A percentile compares a stretch with the other conserved stretches of the same genome.
Evolutionary conservation across 805 yeast genomes (phyloP).

Genomic region (Hanseniaspora clermontiae): DNA sequence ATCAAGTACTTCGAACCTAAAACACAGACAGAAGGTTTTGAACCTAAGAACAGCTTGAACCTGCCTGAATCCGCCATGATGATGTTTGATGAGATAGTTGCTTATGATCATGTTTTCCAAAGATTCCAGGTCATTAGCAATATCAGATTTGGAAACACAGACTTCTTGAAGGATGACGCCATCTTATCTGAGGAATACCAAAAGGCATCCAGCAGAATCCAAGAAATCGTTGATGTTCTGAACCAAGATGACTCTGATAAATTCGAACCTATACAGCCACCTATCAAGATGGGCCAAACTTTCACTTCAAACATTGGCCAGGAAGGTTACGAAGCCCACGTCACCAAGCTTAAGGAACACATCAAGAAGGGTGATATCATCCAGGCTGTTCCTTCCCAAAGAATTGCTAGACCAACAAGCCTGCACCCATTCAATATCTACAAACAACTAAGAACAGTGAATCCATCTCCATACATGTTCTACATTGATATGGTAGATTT

Average conservation of each 20-base stretch:
- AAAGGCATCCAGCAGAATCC: constrained; percentile 46
- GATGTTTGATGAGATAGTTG: constrained; percentile 82
- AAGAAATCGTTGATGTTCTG: constrained; percentile 34
- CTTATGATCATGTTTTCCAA: constrained; percentile 88
- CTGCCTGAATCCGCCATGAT: constrained; percentile 87
- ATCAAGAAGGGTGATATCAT: constrained; percentile 85
- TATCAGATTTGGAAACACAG: constrained; percentile 29
- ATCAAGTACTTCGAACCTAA: constrained; percentile 92
- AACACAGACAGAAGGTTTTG: constrained; percentile 43
- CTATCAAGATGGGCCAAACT: constrained; percentile 51
- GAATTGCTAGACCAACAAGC: constrained; percentile 89
- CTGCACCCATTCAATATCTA: constrained; percentile 94
- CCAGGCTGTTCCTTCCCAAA: constrained; percentile 96
- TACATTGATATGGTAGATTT: constrained; percentile 85
- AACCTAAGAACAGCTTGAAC: constrained; percentile 61
- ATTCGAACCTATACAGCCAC: constrained; percentile 52
- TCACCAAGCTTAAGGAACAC: constrained; percentile 58
- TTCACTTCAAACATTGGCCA: constrained; percentile 86
- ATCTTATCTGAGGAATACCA: constrained; percentile 37
- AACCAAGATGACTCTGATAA: not conserved
- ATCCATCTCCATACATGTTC: constrained; percentile 94
- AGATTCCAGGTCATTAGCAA: constrained; percentile 84
- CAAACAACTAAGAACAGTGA: constrained; percentile 85
- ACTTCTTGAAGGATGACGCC: constrained; percentile 28
- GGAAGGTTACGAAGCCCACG: constrained; percentile 83